Evolutionary conservation across 2,329 filamentous ascomycete genomes (phyloP).

Genomic region (Aspergillus oerlinghausenensis): DNA sequence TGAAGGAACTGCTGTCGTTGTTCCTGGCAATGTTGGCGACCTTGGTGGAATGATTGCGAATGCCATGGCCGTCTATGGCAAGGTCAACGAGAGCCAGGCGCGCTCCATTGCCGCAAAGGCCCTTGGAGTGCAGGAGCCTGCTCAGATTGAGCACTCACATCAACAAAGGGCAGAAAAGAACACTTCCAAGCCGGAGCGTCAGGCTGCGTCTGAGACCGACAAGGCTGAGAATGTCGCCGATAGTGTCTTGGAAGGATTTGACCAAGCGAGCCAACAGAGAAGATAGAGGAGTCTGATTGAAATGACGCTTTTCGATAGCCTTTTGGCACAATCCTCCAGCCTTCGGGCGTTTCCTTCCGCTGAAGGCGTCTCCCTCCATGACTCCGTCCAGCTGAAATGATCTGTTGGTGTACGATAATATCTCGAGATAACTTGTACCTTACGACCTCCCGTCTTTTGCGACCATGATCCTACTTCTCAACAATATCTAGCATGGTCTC

Average conservation of each 20-base stretch:
- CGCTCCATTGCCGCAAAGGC: conserved; percentile 52
- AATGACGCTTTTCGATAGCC: neutral
- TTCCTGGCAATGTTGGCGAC: conserved; percentile 94
- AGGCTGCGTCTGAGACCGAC: conserved; percentile 12
- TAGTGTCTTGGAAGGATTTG: conserved; percentile 48
- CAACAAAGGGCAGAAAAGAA: conserved; percentile 23
- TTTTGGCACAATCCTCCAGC: neutral
- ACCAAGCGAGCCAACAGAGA: conserved; percentile 35
- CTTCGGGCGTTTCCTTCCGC: neutral
- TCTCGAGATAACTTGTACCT: neutral
- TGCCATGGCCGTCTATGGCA: conserved; percentile 91
- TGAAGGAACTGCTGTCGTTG: conserved; percentile 91
- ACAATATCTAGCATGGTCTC: neutral
- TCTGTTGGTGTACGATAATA: neutral
- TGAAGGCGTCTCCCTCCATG: neutral
- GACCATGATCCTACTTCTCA: neutral
- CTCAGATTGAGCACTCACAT: conserved; percentile 8
- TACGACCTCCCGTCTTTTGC: neutral
- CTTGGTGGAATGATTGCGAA: conserved; percentile 96
- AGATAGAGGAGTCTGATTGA: conserved; percentile 14
- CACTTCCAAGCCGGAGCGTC: conserved; percentile 19
- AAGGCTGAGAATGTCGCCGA: conserved; percentile 41
- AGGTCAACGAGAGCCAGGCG: conserved; percentile 77
- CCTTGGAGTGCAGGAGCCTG: conserved; percentile 23
- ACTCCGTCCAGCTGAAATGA: neutral